phyloP scores from a whole-genome alignment of 352 stramenopile species.

The Phytopythium oedochilum region DNA sequence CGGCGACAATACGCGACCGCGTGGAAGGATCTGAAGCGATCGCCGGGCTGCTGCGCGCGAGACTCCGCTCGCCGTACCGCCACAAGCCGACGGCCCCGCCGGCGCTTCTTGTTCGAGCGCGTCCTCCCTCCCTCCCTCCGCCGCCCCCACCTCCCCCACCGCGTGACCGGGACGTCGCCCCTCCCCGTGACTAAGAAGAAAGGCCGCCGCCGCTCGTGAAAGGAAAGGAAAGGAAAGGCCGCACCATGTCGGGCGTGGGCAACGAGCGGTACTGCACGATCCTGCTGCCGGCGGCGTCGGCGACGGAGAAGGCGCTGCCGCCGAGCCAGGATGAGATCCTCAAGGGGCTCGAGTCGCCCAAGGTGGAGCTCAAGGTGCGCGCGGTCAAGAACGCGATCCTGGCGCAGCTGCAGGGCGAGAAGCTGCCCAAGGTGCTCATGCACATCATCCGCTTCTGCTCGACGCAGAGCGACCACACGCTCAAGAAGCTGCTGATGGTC shows the following conservation, averaged over 20 bases:
- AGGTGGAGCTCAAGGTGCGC: conserved; percentile 95
- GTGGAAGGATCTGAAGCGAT: conserved; percentile 19
- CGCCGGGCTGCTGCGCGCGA: neutral
- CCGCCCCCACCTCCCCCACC: neutral
- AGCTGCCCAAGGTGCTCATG: conserved; percentile 98
- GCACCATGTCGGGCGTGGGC: conserved; percentile 51
- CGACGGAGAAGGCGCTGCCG: conserved; percentile 55
- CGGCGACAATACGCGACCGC: conserved; percentile 4
- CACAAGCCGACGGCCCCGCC: too few relatives aligned
- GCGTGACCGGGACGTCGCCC: neutral
- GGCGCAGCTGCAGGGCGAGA: conserved; percentile 96
- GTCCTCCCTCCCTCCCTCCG: neutral
- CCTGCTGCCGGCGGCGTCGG: conserved; percentile 54
- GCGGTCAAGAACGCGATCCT: conserved; percentile 99
- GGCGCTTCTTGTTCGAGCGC: neutral
- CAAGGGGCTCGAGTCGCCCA: conserved; percentile 95
- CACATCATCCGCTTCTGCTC: conserved; percentile 99
- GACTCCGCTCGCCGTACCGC: too few relatives aligned
- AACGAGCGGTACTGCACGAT: conserved; percentile 88
- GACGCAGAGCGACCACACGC: conserved; percentile 97
- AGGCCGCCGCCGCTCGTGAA: too few relatives aligned
- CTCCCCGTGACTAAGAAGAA: neutral
- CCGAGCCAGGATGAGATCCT: conserved; percentile 95
- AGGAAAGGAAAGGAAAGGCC: too few relatives aligned
- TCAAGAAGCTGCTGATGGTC: conserved; percentile 99